These are phyloP conservation scores for Epichloe scottii DNA, from an alignment of 2,329 filamentous ascomycete species.

Conservation along the genomic window DNA sequence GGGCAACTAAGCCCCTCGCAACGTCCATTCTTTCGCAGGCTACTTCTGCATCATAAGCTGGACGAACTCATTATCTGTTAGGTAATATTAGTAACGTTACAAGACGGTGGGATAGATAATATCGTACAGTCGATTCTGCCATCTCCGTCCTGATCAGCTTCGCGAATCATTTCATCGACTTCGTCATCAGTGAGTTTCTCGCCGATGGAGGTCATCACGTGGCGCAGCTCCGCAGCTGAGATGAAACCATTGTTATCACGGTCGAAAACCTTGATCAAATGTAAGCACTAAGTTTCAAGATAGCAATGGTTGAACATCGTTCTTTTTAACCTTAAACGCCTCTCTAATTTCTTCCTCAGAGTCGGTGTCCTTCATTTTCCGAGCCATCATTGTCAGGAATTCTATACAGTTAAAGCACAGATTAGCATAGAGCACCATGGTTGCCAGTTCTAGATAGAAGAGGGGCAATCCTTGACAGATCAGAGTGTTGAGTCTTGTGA, in stretches of 20 bases:
- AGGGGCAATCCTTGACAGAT: background rate
- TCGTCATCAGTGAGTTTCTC: slow-evolving; percentile 87
- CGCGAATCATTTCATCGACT: slow-evolving; percentile 87
- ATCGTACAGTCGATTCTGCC: slow-evolving; percentile 74
- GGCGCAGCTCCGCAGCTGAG: slow-evolving; percentile 74
- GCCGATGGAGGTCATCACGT: slow-evolving; percentile 86
- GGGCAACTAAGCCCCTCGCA: background rate
- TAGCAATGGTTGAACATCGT: background rate
- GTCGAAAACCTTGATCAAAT: slow-evolving; percentile 53
- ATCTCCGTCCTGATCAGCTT: slow-evolving; percentile 82
- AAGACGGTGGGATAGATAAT: background rate
- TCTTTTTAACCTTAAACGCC: slow-evolving; percentile 60
- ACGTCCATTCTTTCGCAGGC: slow-evolving; percentile 12
- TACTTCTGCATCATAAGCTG: slow-evolving; percentile 97
- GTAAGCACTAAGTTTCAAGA: background rate
- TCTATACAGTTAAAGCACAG: slow-evolving; percentile 35
- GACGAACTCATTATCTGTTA: slow-evolving; percentile 76
- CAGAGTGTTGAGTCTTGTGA: background rate
- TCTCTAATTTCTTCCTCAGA: slow-evolving; percentile 85
- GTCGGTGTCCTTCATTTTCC: slow-evolving; percentile 90
- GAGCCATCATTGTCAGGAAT: slow-evolving; percentile 87
- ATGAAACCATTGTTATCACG: slow-evolving; percentile 89
- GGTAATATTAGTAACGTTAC: slow-evolving; percentile 9
- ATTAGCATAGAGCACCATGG: background rate
- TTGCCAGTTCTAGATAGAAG: background rate